phyloP scores from a whole-genome alignment of 768 basidiomycete genomes.

The Mycena albidolilacea region DNA sequence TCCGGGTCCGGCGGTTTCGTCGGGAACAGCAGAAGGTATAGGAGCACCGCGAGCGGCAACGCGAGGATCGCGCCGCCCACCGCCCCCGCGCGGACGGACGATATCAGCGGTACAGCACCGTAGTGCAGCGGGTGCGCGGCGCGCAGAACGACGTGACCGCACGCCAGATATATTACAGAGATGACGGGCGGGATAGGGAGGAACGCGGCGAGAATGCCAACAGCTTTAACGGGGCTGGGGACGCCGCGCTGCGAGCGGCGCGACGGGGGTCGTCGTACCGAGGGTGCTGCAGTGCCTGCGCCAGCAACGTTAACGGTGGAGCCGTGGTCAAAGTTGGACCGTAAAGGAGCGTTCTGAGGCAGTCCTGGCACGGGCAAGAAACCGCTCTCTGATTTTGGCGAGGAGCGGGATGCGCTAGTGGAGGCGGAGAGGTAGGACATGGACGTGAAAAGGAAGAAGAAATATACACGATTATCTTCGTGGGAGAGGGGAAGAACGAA shows the following conservation, averaged over 20 bases:
- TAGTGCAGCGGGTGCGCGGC: conserved; percentile 36
- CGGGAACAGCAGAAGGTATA: conserved; percentile 50
- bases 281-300: background rate
- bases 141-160: conserved; percentile 52
- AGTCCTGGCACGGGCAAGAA: conserved; percentile 2
- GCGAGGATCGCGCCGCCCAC: conserved; percentile 53
- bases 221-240: conserved; percentile 24
- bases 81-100: conserved; percentile 52
- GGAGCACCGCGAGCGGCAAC: conserved; percentile 49
- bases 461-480: background rate
- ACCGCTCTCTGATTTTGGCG: conserved; percentile 31
- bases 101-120: conserved; percentile 41
- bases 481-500: background rate
- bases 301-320: background rate
- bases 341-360: conserved; percentile 24
- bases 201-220: conserved; percentile 44
- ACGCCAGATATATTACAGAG: conserved; percentile 48
- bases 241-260: conserved; percentile 34
- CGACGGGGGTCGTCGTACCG: conserved; percentile 21
- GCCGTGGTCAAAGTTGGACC: conserved; percentile 7
- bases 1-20: conserved; percentile 43
- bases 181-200: conserved; percentile 53
- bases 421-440: conserved; percentile 34
- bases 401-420: conserved; percentile 18
- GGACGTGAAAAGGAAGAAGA: background rate